Percentiles rank a stretch among this genome's conserved stretches.
Evolutionary conservation across 2,329 filamentous ascomycete genomes (phyloP).

Genomic region (Verticillium longisporum): DNA sequence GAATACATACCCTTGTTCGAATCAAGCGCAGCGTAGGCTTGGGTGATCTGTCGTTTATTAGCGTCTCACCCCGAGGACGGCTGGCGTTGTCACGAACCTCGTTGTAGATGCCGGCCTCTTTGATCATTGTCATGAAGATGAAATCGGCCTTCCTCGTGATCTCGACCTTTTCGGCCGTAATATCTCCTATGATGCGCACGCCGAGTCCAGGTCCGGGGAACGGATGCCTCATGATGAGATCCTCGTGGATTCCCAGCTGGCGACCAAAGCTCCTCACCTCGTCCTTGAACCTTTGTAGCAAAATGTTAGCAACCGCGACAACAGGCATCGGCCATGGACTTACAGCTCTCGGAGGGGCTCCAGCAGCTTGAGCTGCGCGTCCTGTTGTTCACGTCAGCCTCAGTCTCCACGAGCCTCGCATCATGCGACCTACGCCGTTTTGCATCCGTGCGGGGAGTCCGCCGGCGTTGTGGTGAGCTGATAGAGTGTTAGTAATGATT

Average conservation of each 20-base stretch:
- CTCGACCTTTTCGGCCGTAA: slow-evolving; percentile 70
- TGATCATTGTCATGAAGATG: slow-evolving; percentile 74
- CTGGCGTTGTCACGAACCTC: slow-evolving; percentile 28
- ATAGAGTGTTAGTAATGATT: slow-evolving; percentile 7
- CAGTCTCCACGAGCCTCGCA: neutral
- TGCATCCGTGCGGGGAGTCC: slow-evolving; percentile 27
- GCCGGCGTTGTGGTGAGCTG: slow-evolving; percentile 37
- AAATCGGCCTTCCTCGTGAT: slow-evolving; percentile 72
- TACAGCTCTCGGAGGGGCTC: slow-evolving; percentile 13
- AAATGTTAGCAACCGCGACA: neutral
- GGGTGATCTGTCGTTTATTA: slow-evolving; percentile 26
- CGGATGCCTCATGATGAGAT: slow-evolving; percentile 67
- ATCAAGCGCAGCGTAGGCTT: slow-evolving; percentile 40
- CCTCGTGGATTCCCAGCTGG: slow-evolving; percentile 22
- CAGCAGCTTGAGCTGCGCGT: slow-evolving; percentile 9
- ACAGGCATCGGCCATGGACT: slow-evolving; percentile 17
- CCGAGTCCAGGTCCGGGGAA: slow-evolving; percentile 66
- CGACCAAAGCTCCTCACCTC: slow-evolving; percentile 22
- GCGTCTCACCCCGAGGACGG: neutral
- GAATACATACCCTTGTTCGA: slow-evolving; percentile 24
- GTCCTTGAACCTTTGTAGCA: slow-evolving; percentile 6
- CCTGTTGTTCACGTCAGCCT: slow-evolving; percentile 7
- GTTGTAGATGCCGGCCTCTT: slow-evolving; percentile 63
- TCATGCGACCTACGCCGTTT: slow-evolving; percentile 20
- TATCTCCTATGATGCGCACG: slow-evolving; percentile 76